A percentile compares a stretch with the other conserved stretches of the same genome.
phyloP scores from a whole-genome alignment of 441 rosid genomes.

The Populus tomentosa region DNA sequence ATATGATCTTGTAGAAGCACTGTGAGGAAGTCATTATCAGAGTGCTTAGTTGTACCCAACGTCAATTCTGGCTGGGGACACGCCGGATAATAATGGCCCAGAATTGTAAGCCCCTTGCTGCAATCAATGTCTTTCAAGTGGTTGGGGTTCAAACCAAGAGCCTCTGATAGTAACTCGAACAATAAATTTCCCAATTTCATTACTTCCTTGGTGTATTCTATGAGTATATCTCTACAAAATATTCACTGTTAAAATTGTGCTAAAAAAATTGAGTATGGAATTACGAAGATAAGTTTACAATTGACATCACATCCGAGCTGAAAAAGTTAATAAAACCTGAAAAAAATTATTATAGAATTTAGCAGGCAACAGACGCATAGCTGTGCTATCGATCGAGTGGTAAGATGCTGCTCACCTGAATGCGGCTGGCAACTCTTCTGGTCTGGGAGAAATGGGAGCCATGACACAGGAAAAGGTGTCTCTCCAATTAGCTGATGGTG shows the following conservation, averaged over 20 bases:
- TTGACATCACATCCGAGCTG: not conserved
- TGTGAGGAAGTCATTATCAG: constrained; percentile 78
- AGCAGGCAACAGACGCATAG: not conserved
- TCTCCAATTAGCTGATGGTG: constrained; percentile 38
- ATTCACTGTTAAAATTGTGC: not conserved
- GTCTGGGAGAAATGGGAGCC: constrained; percentile 40
- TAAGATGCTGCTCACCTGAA: constrained; percentile 24
- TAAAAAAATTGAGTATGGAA: not conserved
- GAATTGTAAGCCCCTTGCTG: constrained; percentile 18
- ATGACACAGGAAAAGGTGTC: constrained; percentile 34
- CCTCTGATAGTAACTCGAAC: constrained; percentile 43
- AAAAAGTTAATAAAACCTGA: not conserved
- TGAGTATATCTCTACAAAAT: constrained; percentile 13
- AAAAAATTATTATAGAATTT: no score
- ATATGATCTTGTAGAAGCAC: constrained; percentile 67
- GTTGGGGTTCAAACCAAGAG: constrained; percentile 30
- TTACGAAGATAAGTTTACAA: not conserved
- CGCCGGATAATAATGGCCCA: constrained; percentile 41
- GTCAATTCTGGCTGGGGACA: constrained; percentile 49
- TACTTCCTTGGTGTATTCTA: constrained; percentile 30
- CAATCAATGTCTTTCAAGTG: constrained; percentile 22
- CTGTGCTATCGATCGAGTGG: not conserved
- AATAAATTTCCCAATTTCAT: constrained; percentile 23
- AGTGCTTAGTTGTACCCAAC: constrained; percentile 38
- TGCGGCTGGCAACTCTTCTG: constrained; percentile 41